These are phyloP conservation scores for Sporothrix pallida DNA, from an alignment of 2,329 filamentous ascomycete genomes.

Conservation along the genomic window DNA sequence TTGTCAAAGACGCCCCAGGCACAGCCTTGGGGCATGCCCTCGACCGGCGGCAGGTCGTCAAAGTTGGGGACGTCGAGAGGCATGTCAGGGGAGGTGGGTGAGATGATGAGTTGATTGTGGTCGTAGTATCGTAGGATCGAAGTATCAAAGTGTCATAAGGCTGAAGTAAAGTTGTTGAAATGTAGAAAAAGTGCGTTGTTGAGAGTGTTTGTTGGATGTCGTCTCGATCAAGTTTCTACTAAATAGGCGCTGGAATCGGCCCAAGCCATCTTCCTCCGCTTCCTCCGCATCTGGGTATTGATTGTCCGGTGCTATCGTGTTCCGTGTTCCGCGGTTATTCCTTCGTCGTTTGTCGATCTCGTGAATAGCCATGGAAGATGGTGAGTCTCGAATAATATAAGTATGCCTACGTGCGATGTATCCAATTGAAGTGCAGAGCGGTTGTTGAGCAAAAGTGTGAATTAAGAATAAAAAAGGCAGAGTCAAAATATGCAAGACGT, in stretches of 20 bases:
- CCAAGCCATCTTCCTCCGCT: neutral
- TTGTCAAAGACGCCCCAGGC: neutral
- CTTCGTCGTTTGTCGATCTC: neutral
- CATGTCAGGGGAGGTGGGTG: neutral
- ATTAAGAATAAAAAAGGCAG: no score
- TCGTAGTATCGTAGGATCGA: neutral
- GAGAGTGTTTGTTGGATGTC: neutral
- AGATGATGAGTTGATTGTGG: neutral
- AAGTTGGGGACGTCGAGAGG: neutral
- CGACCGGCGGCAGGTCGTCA: neutral
- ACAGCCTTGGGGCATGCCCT: neutral
- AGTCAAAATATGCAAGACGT: no score
- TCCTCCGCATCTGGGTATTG: constrained; percentile 9
- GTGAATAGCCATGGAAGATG: neutral
- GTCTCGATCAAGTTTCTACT: neutral
- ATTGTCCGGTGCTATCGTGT: neutral
- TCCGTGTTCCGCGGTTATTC: neutral
- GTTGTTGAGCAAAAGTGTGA: no score
- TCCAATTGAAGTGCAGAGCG: no score
- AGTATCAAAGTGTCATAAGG: neutral
- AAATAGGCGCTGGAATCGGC: neutral
- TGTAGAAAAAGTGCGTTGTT: neutral
- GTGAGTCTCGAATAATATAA: no score
- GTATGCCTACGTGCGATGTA: no score
- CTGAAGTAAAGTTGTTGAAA: neutral